A percentile compares a stretch with the other conserved stretches of the same genome.
Evolutionary conservation across 108 stramenopile species (phyloP).

Genomic region (Cyclotella choctawhatcheeana): DNA sequence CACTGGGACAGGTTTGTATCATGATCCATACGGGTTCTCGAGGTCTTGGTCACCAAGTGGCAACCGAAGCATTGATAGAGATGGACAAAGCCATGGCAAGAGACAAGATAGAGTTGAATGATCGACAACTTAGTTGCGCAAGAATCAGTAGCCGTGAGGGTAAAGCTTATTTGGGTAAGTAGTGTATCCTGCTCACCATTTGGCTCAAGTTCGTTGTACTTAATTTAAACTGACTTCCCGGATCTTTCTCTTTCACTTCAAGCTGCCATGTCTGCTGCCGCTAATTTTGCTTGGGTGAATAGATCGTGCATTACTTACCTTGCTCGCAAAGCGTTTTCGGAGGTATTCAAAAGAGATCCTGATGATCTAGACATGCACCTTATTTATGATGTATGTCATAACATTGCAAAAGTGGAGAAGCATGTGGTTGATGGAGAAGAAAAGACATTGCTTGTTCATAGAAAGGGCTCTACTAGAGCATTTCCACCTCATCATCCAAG

Average conservation of each 20-base stretch:
- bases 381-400: constrained; percentile 88
- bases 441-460: constrained; percentile 85
- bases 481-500: constrained; percentile 88
- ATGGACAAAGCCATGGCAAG: constrained; percentile 88
- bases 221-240: not conserved
- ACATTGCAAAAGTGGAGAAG: constrained; percentile 89
- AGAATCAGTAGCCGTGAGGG: constrained; percentile 77
- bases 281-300: constrained; percentile 92
- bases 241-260: not conserved
- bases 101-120: constrained; percentile 75
- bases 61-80: constrained; percentile 77
- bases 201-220: not conserved
- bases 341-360: constrained; percentile 74
- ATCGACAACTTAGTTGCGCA: constrained; percentile 85
- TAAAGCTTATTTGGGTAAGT: constrained; percentile 69
- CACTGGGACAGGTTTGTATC: constrained; percentile 72
- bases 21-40: constrained; percentile 87
- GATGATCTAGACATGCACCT: constrained; percentile 91
- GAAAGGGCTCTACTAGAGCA: constrained; percentile 85
- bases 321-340: constrained; percentile 78
- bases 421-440: constrained; percentile 73
- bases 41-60: constrained; percentile 90
- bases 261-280: constrained; percentile 78
- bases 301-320: constrained; percentile 82
- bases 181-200: too few relatives aligned